A percentile compares a stretch with the other conserved stretches of the same genome.
phyloP scores from a whole-genome alignment of 2,329 filamentous ascomycete species.

The Botrytis paeoniae region DNA sequence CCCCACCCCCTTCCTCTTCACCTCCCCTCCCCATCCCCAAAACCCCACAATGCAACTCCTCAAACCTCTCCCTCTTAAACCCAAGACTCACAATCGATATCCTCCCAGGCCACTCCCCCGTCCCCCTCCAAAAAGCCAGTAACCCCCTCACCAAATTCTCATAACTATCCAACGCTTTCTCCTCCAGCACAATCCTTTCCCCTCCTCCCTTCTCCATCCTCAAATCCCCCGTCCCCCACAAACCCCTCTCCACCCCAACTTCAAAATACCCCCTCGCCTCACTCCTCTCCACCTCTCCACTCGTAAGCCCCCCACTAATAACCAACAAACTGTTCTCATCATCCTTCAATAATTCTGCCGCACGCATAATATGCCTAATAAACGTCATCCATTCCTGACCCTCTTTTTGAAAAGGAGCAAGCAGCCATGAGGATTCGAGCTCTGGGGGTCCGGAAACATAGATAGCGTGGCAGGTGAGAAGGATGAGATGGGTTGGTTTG shows the following conservation, averaged over 20 bases:
- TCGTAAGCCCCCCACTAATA: slow-evolving; percentile 44
- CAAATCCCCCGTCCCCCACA: slow-evolving; percentile 38
- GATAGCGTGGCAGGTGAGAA: slow-evolving; percentile 84
- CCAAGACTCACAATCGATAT: slow-evolving; percentile 66
- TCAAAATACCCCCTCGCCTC: slow-evolving; percentile 64
- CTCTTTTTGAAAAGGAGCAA: slow-evolving; percentile 77
- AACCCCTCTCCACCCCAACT: slow-evolving; percentile 44
- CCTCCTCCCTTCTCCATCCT: slow-evolving; percentile 23
- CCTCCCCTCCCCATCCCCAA: slow-evolving; percentile 39
- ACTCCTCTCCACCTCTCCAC: slow-evolving; percentile 51
- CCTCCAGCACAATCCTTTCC: slow-evolving; percentile 55
- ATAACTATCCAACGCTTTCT: slow-evolving; percentile 77
- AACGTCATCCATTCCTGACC: slow-evolving; percentile 62
- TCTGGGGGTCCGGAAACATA: slow-evolving; percentile 59
- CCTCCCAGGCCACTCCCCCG: slow-evolving; percentile 50
- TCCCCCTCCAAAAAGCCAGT: slow-evolving; percentile 30
- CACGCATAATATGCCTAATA: slow-evolving; percentile 68
- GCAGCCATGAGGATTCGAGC: slow-evolving; percentile 58
- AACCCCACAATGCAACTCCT: neutral
- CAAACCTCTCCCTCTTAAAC: slow-evolving; percentile 59
- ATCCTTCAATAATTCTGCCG: slow-evolving; percentile 35
- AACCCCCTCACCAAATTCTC: slow-evolving; percentile 81
- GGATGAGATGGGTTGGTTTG: slow-evolving; percentile 56
- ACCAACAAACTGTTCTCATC: neutral
- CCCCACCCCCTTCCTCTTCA: slow-evolving; percentile 32